A percentile compares a stretch with the other conserved stretches of the same genome.
Evolutionary conservation across 2,329 filamentous ascomycete genomes (phyloP).

Genomic region (Claviceps sp.): DNA sequence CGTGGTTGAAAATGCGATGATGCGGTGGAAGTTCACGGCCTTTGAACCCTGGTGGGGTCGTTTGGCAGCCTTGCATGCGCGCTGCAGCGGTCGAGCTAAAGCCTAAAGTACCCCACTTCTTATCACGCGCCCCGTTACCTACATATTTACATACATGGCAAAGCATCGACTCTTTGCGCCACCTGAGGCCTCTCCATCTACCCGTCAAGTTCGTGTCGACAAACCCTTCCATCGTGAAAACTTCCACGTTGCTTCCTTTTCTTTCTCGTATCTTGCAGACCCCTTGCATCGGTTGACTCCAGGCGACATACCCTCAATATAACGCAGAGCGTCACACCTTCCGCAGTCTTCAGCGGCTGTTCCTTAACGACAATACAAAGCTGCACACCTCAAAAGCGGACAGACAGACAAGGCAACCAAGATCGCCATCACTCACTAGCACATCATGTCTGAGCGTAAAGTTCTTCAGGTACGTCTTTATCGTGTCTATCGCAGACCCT

Average conservation of each 20-base stretch:
- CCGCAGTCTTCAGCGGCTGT: neutral
- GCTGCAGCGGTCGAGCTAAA: neutral
- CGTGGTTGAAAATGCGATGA: neutral
- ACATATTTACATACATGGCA: neutral
- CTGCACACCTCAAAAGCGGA: neutral
- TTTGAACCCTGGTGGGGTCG: too few relatives aligned
- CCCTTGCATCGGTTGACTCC: neutral
- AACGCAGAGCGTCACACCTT: neutral
- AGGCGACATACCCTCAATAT: neutral
- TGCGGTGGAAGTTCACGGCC: neutral
- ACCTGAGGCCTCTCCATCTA: neutral
- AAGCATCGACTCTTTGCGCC: neutral
- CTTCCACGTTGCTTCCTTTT: neutral
- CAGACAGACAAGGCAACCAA: neutral
- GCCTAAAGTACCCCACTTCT: neutral
- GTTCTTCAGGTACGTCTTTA: constrained; percentile 37
- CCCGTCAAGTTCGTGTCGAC: neutral
- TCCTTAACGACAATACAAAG: neutral
- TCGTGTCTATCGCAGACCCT: too few relatives aligned
- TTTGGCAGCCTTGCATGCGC: constrained; percentile 2
- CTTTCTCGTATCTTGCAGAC: neutral
- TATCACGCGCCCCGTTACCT: constrained; percentile 1
- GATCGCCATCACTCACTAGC: constrained; percentile 1
- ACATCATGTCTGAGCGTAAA: constrained; percentile 73
- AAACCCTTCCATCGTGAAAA: neutral